Evolutionary conservation across 73 alveolate genomes (phyloP).

Genomic region (Stentor coeruleus): DNA sequence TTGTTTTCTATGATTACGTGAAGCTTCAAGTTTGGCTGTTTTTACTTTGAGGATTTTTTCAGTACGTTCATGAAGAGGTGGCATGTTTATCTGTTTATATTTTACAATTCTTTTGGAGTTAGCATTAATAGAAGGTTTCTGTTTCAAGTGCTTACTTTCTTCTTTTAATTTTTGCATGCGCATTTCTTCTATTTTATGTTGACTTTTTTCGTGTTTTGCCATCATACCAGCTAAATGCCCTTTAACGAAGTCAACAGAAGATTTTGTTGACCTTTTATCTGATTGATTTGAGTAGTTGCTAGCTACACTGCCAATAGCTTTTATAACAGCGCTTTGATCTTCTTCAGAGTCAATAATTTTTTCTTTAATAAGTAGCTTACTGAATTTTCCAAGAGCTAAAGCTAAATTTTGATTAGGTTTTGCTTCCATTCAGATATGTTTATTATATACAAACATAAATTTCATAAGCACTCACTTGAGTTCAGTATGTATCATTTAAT

Average conservation of each 20-base stretch:
- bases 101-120: not conserved
- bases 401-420: not conserved
- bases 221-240: not conserved
- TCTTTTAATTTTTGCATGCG: not conserved
- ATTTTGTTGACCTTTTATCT: not conserved
- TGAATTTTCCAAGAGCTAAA: not conserved
- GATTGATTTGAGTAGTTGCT: not conserved
- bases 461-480: too few species aligned
- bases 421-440: conserved; percentile 6
- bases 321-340: not conserved
- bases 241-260: not conserved
- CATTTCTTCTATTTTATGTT: not conserved
- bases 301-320: not conserved
- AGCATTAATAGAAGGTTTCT: not conserved
- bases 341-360: not conserved
- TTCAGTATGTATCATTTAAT: too few species aligned
- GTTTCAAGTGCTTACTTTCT: not conserved
- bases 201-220: not conserved
- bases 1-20: not conserved
- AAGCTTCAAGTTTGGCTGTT: not conserved
- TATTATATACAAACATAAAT: too few species aligned
- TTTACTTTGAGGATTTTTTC: not conserved
- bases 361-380: not conserved
- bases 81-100: not conserved
- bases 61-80: not conserved